These are phyloP conservation scores for Pichia deserticola DNA, from an alignment of 805 yeast genomes.

Conservation along the genomic window DNA sequence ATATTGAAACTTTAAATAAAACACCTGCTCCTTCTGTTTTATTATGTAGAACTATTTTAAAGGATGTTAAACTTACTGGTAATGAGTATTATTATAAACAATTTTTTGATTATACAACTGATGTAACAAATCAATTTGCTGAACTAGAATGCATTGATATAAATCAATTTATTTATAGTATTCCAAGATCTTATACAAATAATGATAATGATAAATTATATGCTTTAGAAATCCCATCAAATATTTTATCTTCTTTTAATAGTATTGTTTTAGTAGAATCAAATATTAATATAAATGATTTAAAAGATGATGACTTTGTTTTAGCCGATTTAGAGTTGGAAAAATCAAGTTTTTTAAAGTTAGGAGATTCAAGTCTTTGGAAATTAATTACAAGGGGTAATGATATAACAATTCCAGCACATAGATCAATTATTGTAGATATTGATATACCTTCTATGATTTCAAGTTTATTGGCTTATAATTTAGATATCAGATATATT, in stretches of 20 bases:
- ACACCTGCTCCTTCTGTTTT: conserved; percentile 22
- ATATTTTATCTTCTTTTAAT: conserved; percentile 37
- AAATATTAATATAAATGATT: conserved; percentile 9
- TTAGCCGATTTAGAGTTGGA: conserved; percentile 31
- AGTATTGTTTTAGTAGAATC: conserved; percentile 42
- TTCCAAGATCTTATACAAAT: conserved; percentile 54
- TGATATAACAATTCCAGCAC: conserved; percentile 33
- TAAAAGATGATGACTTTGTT: conserved; percentile 25
- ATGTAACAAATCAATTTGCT: conserved; percentile 29
- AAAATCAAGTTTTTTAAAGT: conserved; percentile 17
- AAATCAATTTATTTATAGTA: conserved; percentile 27
- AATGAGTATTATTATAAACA: conserved; percentile 11
- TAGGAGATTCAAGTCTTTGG: conserved; percentile 30
- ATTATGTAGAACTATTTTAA: conserved; percentile 23
- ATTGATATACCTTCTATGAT: conserved; percentile 49
- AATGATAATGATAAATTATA: conserved; percentile 40
- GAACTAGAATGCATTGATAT: conserved; percentile 42
- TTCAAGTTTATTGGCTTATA: conserved; percentile 55
- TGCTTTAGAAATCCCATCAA: conserved; percentile 36
- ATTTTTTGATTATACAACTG: conserved; percentile 33
- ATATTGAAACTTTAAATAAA: conserved; percentile 18
- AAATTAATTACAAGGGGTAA: conserved; percentile 33
- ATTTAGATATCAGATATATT: conserved; percentile 25
- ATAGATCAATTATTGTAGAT: conserved; percentile 38
- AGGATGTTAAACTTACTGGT: not conserved